Evolutionary conservation across 2,329 filamentous ascomycete species (phyloP), one percentile per base, ranked within the genome.

Genomic region (Talaromyces sp.): DNA sequence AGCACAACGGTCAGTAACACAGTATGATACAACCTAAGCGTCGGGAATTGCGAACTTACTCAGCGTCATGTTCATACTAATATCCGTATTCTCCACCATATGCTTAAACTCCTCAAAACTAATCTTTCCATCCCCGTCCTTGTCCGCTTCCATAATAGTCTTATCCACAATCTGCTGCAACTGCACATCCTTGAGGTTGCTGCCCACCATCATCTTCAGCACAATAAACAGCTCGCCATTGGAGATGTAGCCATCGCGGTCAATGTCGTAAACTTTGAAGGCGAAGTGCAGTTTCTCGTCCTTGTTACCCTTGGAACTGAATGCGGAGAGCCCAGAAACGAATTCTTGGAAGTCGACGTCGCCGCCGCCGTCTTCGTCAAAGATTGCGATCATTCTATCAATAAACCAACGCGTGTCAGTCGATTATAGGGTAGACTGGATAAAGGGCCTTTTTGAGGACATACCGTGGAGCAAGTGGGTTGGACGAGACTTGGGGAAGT

Each of bases 201-300:
- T 97, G 67, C 95, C 95, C 61, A 99, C 95, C 95, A 99, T 99
- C 95, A 99, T 99, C 90, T 99, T 99, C 74, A 99, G 86, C 75
- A 99, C 95, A 74, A 99, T 98, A 80, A 98, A 99, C 61, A 99
- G 87, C 84, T 99, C 95, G 73, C 95, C 95, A 80, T 99, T 99
- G 83, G 92, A 96, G 76, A 99, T 99, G 82, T 91, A 99, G 27
- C 95, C 95, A 79, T 99, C 95, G 67, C 95, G 92, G 80, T 99
- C 95, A 75, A 99, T 98, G 79, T 99, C 95, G 84, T 99, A 99
- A 67, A 99, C 95, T 80, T 97, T 97, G 87, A 99, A 99, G 52
- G 95, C 95, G 76, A 99, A 99, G 63, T 88, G 89, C 69, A 98
- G 86, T 84, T 99, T 99, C 83, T 99, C 94, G 81, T 97, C 93